Conservation (phyloP, 495 filamentous ascomycete species). For the Mytilinidion resinicola region DNA sequence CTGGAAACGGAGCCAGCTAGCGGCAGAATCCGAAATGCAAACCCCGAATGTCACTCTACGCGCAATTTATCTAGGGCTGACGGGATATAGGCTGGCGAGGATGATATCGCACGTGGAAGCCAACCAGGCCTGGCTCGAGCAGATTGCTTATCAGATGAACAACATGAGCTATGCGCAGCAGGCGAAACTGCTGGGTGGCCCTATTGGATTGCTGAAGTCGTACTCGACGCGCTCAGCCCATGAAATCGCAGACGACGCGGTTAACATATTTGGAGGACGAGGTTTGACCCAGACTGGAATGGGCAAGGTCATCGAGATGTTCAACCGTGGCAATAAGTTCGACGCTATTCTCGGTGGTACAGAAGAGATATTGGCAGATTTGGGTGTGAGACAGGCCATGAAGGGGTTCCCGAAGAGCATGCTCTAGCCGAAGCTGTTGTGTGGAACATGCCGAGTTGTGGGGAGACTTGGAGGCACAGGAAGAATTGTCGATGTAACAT, state of each 20-base stretch:
- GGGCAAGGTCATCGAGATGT: slow-evolving; percentile 74
- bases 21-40: no score
- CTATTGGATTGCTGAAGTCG: slow-evolving; percentile 79
- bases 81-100: slow-evolving; percentile 54
- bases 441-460: no score
- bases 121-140: slow-evolving; percentile 81
- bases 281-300: slow-evolving; percentile 77
- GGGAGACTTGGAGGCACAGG: no score
- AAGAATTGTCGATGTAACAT: no score
- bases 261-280: slow-evolving; percentile 82
- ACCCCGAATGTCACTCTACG: no score
- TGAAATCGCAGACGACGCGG: slow-evolving; percentile 74
- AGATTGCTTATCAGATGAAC: slow-evolving; percentile 81
- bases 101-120: slow-evolving; percentile 80
- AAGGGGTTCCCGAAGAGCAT: slow-evolving; percentile 78
- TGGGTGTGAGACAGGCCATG: slow-evolving; percentile 77
- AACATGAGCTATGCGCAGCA: slow-evolving; percentile 77
- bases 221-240: slow-evolving; percentile 68
- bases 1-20: no score
- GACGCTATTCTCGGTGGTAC: slow-evolving; percentile 81
- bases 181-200: slow-evolving; percentile 66
- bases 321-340: slow-evolving; percentile 81
- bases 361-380: slow-evolving; percentile 76
- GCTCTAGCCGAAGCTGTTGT: slow-evolving; percentile 44
- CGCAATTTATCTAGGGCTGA: not conserved